A percentile compares a stretch with the other conserved stretches of the same genome.
Conservation (phyloP, 371 early-diverging fungal species). For the Mucor ambiguus region DNA sequence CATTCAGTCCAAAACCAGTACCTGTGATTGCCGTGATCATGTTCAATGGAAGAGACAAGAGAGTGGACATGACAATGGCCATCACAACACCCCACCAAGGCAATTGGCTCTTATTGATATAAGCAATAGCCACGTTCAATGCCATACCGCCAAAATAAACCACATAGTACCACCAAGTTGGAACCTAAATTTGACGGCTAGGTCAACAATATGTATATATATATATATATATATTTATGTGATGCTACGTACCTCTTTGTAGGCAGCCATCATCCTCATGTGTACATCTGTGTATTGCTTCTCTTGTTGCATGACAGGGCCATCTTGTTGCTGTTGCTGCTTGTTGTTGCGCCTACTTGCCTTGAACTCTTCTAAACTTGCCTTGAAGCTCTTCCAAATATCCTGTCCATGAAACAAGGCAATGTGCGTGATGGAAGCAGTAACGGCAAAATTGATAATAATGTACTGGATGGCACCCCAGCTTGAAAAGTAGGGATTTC, state of each 20-base stretch:
- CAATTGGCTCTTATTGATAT: conserved; percentile 53
- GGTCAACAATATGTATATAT: background rate
- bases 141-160: conserved; percentile 63
- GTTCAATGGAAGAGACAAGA: conserved; percentile 41
- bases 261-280: conserved; percentile 6
- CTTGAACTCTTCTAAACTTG: background rate
- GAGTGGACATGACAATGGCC: conserved; percentile 58
- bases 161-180: conserved; percentile 75
- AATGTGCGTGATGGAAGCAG: conserved; percentile 58
- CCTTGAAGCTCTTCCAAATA: background rate
- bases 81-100: conserved; percentile 78
- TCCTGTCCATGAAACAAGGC: conserved; percentile 48
- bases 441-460: conserved; percentile 49
- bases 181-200: conserved; percentile 36
- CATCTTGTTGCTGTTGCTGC: background rate
- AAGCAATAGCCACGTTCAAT: conserved; percentile 63
- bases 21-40: conserved; percentile 45
- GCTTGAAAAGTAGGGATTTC: conserved; percentile 36
- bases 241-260: background rate
- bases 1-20: conserved; percentile 52
- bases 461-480: conserved; percentile 31
- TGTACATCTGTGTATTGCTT: background rate
- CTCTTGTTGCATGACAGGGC: background rate
- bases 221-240: too few relatives aligned
- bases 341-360: background rate